A percentile compares a stretch with the other conserved stretches of the same genome.
Evolutionary conservation across 2,329 filamentous ascomycete genomes (phyloP).

Genomic region (Chrysoporthe puriensis): DNA sequence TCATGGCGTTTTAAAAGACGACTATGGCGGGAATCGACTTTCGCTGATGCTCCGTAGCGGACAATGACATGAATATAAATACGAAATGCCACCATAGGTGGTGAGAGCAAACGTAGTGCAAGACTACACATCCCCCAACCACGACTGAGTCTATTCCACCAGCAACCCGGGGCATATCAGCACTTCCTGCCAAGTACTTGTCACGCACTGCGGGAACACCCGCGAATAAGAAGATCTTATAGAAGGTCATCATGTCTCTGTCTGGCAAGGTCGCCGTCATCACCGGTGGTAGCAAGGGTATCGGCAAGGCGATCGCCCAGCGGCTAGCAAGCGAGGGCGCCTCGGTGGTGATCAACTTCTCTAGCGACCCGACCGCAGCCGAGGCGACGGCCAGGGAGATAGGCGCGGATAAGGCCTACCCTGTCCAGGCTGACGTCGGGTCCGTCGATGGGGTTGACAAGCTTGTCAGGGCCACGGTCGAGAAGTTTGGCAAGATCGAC

Average conservation of each 20-base stretch:
- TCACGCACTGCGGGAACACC: too few relatives aligned
- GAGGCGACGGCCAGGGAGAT: conserved; percentile 51
- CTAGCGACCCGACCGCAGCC: conserved; percentile 50
- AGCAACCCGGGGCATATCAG: background rate
- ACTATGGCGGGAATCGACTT: too few relatives aligned
- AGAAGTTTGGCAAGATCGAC: conserved; percentile 60
- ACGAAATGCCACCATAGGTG: background rate
- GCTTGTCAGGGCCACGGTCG: conserved; percentile 53
- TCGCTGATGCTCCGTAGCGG: too few relatives aligned
- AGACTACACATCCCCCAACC: background rate
- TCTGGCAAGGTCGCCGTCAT: conserved; percentile 78
- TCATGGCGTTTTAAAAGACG: background rate
- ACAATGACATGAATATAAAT: background rate
- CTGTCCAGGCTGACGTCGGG: conserved; percentile 60
- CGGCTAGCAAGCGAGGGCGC: conserved; percentile 83
- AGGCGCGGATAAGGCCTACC: conserved; percentile 51
- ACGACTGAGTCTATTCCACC: background rate
- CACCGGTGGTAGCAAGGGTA: conserved; percentile 78
- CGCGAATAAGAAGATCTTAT: background rate
- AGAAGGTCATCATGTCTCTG: conserved; percentile 16
- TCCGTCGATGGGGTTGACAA: conserved; percentile 49
- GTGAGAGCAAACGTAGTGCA: background rate
- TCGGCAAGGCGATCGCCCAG: conserved; percentile 86
- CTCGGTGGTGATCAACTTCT: conserved; percentile 66
- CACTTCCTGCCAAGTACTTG: background rate